Evolutionary conservation across 2,329 filamentous ascomycete species (phyloP), one percentile per base, ranked within the genome.

Genomic region (Penicillium paneum): DNA sequence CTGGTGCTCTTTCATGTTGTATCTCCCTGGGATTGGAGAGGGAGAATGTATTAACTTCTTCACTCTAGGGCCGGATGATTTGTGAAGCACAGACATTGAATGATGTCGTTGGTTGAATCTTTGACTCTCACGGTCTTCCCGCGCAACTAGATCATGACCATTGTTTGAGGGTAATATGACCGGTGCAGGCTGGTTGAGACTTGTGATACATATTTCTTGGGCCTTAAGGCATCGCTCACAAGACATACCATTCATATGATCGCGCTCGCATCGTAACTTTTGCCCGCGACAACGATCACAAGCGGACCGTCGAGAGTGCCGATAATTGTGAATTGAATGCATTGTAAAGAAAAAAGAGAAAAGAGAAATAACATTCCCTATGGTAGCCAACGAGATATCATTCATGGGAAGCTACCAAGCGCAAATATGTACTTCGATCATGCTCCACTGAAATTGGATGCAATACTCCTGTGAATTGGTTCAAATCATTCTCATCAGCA

Each of bases 221-320:
- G 63, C 63, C 44, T 65, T 65, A 26, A 64, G 57, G 38, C 63
- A 65, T 34, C 63, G 57, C 31, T 65, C 63, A 26, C 63, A 65
- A 17, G 62, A 63, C 51, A 54, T 56, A 28, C 62, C 58, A 48
- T 58, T 55, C 21, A 59, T 46, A 36, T 59, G 60, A 36, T 59
- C 60, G 21, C 63, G 62, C 36, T 65, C 62, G 51, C 63, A 65
- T 15, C 63, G 57, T 10, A 65, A 41, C 36, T 65, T 65, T 36
- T 64, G 64, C 21, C 63, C 63, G 17, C 63, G 63, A 40, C 63
- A 65, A 39, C 62, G 53, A 57, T 65, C 62, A 24, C 63, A 65
- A 17, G 63, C 63, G 1, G 63, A 65, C 15, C 63, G 41, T 39
- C 63, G 57, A 26, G 63, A 65, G 34, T 65, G 63, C 11, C 63